Evolutionary conservation across 805 yeast genomes (phyloP).

Genomic region (Starmerella khaoyaiensis): DNA sequence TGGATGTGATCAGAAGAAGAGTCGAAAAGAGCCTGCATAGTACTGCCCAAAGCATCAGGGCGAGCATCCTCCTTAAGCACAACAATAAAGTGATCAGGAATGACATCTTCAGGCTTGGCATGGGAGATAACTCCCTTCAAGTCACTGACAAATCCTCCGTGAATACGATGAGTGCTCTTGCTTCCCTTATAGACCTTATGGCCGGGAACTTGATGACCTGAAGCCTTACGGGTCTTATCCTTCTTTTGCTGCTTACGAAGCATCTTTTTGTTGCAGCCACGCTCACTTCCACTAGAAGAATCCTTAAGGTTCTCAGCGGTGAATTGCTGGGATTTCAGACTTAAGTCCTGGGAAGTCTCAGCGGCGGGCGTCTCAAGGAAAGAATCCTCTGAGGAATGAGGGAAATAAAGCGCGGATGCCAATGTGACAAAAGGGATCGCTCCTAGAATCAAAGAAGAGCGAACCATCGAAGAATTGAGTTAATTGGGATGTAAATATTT

Average conservation of each 20-base stretch:
- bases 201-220: too few species aligned
- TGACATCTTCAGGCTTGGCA: conserved; percentile 13
- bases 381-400: conserved; percentile 17
- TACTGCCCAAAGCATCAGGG: conserved; percentile 45
- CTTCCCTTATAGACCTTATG: too few species aligned
- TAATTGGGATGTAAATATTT: too few species aligned
- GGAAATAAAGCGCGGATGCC: conserved; percentile 22
- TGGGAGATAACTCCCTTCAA: conserved; percentile 7
- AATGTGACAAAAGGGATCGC: conserved; percentile 15
- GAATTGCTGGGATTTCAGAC: too few species aligned
- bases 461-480: conserved; percentile 20
- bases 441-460: conserved; percentile 18
- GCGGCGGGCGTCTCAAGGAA: conserved; percentile 3
- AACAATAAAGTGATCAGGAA: conserved; percentile 47
- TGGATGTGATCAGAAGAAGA: conserved; percentile 22
- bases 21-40: conserved; percentile 49
- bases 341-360: conserved; percentile 1
- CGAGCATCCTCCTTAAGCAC: conserved; percentile 60
- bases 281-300: too few species aligned
- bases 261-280: not conserved
- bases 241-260: conserved; percentile 4
- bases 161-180: not conserved
- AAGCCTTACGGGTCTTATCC: conserved; percentile 3
- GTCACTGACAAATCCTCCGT: not conserved
- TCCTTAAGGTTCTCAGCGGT: too few species aligned